Percentiles rank a stretch among this genome's conserved stretches.
These are phyloP conservation scores for Cydonia oblonga DNA, from an alignment of 331 rosid genomes.

Conservation along the genomic window DNA sequence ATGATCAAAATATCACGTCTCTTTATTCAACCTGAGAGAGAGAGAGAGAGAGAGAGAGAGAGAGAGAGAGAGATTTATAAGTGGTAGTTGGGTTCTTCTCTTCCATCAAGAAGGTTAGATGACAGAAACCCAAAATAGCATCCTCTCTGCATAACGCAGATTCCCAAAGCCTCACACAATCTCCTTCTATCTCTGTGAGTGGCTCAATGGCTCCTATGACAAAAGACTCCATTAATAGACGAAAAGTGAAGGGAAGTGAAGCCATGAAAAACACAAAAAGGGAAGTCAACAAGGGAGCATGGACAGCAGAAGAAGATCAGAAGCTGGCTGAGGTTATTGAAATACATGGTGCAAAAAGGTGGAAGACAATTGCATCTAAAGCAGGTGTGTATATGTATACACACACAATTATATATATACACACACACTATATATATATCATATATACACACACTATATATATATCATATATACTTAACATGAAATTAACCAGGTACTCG, in stretches of 20 bases:
- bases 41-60: not conserved
- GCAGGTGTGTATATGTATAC: constrained; percentile 14
- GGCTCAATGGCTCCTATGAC: constrained; percentile 12
- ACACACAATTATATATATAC: no score
- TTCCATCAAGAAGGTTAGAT: constrained; percentile 14
- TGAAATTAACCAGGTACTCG: not conserved
- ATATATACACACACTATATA: not conserved
- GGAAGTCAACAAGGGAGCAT: constrained; percentile 32
- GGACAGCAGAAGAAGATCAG: constrained; percentile 37
- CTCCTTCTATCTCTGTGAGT: not conserved
- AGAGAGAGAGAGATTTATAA: not conserved
- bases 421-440: no score
- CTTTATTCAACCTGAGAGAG: no score
- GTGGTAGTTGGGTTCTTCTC: constrained; percentile 11
- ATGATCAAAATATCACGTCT: constrained; percentile 5
- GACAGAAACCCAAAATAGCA: not conserved
- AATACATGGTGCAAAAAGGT: constrained; percentile 32
- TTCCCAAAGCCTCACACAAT: not conserved
- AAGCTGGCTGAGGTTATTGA: constrained; percentile 33
- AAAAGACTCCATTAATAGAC: not conserved
- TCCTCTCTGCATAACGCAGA: not conserved
- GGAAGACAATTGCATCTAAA: constrained; percentile 33
- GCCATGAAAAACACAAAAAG: constrained; percentile 3
- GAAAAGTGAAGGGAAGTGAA: constrained; percentile 9
- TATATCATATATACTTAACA: not conserved